Percentiles rank a stretch among this genome's conserved stretches.
Evolutionary conservation across 78 protist species (phyloP).

Genomic region (Dictyostelium firmibasis): DNA sequence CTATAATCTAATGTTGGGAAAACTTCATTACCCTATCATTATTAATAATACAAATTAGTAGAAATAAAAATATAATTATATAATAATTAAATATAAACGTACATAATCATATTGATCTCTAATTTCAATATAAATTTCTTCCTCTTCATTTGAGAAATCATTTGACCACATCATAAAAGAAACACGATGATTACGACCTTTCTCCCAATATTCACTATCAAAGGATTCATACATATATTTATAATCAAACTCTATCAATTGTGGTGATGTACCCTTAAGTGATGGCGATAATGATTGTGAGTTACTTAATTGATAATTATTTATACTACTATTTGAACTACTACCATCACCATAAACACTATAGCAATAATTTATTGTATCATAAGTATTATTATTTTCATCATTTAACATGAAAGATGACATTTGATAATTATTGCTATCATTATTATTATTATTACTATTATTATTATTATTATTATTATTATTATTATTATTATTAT

Average conservation of each 20-base stretch:
- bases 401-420: too few species aligned
- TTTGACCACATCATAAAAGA: slow-evolving; percentile 52
- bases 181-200: slow-evolving; percentile 39
- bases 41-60: not conserved
- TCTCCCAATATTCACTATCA: slow-evolving; percentile 12
- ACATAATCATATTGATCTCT: slow-evolving; percentile 57
- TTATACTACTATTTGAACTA: not conserved
- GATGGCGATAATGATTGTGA: slow-evolving; percentile 68
- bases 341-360: too few species aligned
- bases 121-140: slow-evolving; percentile 53
- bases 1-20: slow-evolving; percentile 70
- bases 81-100: not conserved
- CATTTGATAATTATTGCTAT: not conserved
- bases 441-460: not conserved
- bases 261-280: slow-evolving; percentile 68
- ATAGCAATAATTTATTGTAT: not conserved
- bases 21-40: slow-evolving; percentile 34
- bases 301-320: slow-evolving; percentile 12
- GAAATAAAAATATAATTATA: not conserved
- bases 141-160: slow-evolving; percentile 16
- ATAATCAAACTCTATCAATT: slow-evolving; percentile 57
- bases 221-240: slow-evolving; percentile 2
- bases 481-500: not conserved
- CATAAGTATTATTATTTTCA: not conserved
- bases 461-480: not conserved